Evolutionary conservation across 768 basidiomycete genomes (phyloP).

Genomic region (Podaxis sp.): DNA sequence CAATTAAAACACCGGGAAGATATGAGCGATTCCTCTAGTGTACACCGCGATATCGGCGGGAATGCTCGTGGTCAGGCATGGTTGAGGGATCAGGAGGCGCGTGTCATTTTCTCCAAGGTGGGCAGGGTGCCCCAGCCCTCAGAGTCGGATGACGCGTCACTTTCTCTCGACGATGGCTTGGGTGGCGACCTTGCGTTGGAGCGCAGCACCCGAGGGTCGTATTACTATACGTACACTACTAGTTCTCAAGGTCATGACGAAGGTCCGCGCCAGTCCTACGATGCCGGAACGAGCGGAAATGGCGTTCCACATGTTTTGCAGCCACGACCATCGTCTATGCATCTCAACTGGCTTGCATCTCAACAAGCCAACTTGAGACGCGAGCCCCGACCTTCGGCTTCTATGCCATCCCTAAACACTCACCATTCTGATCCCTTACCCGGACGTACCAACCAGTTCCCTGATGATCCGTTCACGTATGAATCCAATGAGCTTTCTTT

Average conservation of each 20-base stretch:
- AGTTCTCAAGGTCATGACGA: slow-evolving; percentile 58
- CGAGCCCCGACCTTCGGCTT: slow-evolving; percentile 16
- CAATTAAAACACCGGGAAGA: slow-evolving; percentile 52
- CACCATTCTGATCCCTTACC: slow-evolving; percentile 30
- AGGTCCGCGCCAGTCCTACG: slow-evolving; percentile 27
- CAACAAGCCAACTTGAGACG: slow-evolving; percentile 38
- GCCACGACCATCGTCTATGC: slow-evolving; percentile 64
- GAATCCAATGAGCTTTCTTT: slow-evolving; percentile 51
- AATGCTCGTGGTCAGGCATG: slow-evolving; percentile 75
- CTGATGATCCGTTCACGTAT: slow-evolving; percentile 24
- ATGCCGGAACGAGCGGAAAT: slow-evolving; percentile 21
- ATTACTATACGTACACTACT: slow-evolving; percentile 72
- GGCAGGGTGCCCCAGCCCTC: slow-evolving; percentile 60
- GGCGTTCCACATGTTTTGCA: slow-evolving; percentile 27
- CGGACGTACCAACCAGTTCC: slow-evolving; percentile 11
- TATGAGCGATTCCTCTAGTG: slow-evolving; percentile 38
- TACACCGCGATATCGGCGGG: slow-evolving; percentile 46
- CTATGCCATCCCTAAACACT: slow-evolving; percentile 27
- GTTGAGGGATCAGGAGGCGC: slow-evolving; percentile 79
- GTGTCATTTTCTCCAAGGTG: slow-evolving; percentile 60
- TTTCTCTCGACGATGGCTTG: slow-evolving; percentile 42
- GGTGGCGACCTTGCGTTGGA: slow-evolving; percentile 68
- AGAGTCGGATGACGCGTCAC: slow-evolving; percentile 49
- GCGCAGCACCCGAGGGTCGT: slow-evolving; percentile 66
- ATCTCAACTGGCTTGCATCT: slow-evolving; percentile 62